Percentiles rank a stretch among this genome's conserved stretches.
Evolutionary conservation across 768 basidiomycete species (phyloP).

Genomic region (Suillus plorans): DNA sequence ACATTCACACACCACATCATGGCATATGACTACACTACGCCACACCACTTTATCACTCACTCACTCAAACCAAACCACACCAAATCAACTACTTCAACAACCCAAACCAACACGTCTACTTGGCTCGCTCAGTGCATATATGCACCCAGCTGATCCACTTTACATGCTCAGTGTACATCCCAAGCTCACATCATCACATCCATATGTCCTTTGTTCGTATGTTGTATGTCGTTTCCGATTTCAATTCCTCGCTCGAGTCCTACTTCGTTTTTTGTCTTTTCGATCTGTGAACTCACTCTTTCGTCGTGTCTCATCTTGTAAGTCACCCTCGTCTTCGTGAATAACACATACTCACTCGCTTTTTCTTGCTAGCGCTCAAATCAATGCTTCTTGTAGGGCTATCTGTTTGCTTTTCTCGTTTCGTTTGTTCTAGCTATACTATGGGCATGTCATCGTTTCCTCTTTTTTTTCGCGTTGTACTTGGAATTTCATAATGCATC

Average conservation of each 20-base stretch:
- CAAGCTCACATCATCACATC: neutral
- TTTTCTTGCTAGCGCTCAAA: neutral
- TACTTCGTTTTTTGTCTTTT: neutral
- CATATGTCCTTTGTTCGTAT: neutral
- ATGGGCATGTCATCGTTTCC: neutral
- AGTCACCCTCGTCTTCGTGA: neutral
- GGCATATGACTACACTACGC: neutral
- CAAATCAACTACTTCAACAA: neutral
- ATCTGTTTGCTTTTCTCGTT: slow-evolving; percentile 5
- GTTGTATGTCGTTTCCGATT: neutral
- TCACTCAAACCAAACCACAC: neutral
- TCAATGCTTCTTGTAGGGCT: slow-evolving; percentile 5
- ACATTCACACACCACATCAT: neutral
- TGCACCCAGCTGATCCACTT: neutral
- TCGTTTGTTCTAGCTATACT: neutral
- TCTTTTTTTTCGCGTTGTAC: neutral
- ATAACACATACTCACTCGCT: neutral
- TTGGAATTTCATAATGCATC: neutral
- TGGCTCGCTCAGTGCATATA: slow-evolving; percentile 1
- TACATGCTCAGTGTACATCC: neutral
- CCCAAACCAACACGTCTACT: neutral
- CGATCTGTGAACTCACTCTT: neutral
- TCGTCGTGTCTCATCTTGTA: neutral
- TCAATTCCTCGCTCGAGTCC: neutral
- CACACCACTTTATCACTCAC: neutral